These are phyloP conservation scores for Aspergillus sp. DNA, from an alignment of 2,329 filamentous ascomycete species.

Conservation along the genomic window DNA sequence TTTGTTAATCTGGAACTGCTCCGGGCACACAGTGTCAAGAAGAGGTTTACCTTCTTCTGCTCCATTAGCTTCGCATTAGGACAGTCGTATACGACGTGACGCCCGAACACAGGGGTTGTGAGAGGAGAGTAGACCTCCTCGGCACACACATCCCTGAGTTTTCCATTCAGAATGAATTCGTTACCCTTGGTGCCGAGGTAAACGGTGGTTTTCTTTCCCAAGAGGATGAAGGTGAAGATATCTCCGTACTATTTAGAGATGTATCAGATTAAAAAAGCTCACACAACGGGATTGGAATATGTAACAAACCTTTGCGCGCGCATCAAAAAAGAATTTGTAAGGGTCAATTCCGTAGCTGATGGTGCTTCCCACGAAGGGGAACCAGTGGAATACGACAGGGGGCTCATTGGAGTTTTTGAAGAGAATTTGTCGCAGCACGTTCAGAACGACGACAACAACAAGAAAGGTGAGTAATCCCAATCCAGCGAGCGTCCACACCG, in stretches of 20 bases:
- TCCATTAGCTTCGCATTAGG: conserved; percentile 92
- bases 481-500: conserved; percentile 46
- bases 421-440: conserved; percentile 76
- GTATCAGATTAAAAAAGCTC: neutral
- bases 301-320: conserved; percentile 67
- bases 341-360: conserved; percentile 89
- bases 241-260: conserved; percentile 68
- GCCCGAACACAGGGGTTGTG: conserved; percentile 71
- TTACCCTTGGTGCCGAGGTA: conserved; percentile 80
- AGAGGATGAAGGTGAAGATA: conserved; percentile 84
- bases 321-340: conserved; percentile 62
- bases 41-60: conserved; percentile 77
- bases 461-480: conserved; percentile 50
- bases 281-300: neutral
- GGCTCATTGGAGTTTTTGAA: conserved; percentile 81
- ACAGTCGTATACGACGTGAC: conserved; percentile 86
- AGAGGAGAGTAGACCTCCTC: conserved; percentile 87
- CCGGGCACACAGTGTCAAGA: neutral
- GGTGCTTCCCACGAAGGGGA: conserved; percentile 80
- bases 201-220: conserved; percentile 86
- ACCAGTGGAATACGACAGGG: conserved; percentile 64
- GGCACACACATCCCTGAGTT: conserved; percentile 83
- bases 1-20: conserved; percentile 23
- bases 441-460: conserved; percentile 65
- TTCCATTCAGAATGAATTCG: conserved; percentile 91